A percentile compares a stretch with the other conserved stretches of the same genome.
Conservation (phyloP, 2,329 filamentous ascomycete species). For the Teratosphaeria nubilosa region DNA sequence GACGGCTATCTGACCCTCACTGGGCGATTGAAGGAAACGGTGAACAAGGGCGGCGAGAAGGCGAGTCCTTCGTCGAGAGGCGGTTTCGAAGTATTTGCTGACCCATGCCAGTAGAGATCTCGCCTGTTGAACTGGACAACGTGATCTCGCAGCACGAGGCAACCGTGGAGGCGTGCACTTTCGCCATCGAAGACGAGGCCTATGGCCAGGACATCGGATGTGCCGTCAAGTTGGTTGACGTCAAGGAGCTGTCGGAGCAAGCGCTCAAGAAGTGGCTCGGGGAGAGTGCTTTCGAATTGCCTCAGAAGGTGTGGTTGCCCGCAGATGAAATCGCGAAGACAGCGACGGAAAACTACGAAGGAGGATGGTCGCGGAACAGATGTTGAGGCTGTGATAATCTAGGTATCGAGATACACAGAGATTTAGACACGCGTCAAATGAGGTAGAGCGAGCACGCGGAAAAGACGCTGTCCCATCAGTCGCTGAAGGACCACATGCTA, state of each 20-base stretch:
- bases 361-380: conserved; percentile 73
- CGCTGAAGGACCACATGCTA: no score
- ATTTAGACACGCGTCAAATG: no score
- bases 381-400: no score
- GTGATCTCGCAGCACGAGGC: conserved; percentile 62
- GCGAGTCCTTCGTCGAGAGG: no score
- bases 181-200: conserved; percentile 71
- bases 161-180: conserved; percentile 70
- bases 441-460: no score
- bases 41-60: conserved; percentile 55
- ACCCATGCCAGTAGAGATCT: conserved; percentile 41
- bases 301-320: conserved; percentile 69
- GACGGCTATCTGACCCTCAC: conserved; percentile 47
- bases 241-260: conserved; percentile 42
- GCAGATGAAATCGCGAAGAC: conserved; percentile 75
- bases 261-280: conserved; percentile 60
- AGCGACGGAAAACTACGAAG: conserved; percentile 86
- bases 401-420: no score
- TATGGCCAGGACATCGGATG: conserved; percentile 76
- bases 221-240: conserved; percentile 63
- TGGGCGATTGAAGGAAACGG: conserved; percentile 47
- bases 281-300: conserved; percentile 73
- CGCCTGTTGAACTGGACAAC: conserved; percentile 80
- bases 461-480: no score
- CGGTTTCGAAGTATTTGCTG: no score